Conservation (phyloP, 441 rosid genomes). For the Eutrema salsugineum region DNA sequence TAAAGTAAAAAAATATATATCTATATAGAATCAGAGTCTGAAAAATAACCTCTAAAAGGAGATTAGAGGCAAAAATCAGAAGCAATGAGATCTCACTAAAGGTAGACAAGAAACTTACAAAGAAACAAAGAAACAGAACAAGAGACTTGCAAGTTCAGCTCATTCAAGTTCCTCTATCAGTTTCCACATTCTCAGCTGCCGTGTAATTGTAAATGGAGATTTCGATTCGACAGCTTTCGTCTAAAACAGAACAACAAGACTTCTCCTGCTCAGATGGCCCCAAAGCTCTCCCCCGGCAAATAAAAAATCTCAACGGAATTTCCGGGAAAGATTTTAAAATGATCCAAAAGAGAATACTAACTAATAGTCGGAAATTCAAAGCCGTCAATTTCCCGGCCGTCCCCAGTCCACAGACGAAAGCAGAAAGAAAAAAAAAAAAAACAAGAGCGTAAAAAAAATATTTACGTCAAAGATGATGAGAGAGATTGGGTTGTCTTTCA, state of each 20-base stretch:
- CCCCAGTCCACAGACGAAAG: background rate
- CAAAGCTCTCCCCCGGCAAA: constrained; percentile 1
- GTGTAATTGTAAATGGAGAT: no score
- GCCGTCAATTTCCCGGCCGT: background rate
- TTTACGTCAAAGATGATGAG: constrained; percentile 7
- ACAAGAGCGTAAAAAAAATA: no score
- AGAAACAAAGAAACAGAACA: background rate
- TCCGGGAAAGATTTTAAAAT: constrained; percentile 29
- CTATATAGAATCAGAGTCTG: background rate
- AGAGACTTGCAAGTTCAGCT: no score
- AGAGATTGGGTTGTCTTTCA: background rate
- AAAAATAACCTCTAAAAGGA: background rate
- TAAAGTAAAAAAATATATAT: no score
- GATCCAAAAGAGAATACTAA: no score
- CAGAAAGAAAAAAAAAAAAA: background rate
- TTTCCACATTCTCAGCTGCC: background rate
- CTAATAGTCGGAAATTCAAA: constrained; percentile 1
- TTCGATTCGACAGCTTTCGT: no score
- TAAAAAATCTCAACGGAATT: constrained; percentile 1
- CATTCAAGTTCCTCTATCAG: background rate
- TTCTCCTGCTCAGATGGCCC: constrained; percentile 21
- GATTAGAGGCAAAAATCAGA: background rate
- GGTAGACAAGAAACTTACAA: background rate
- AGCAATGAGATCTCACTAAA: background rate
- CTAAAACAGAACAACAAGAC: background rate